phyloP scores from a whole-genome alignment of 2,329 filamentous ascomycete genomes.

The Cladophialophora yegresii region DNA sequence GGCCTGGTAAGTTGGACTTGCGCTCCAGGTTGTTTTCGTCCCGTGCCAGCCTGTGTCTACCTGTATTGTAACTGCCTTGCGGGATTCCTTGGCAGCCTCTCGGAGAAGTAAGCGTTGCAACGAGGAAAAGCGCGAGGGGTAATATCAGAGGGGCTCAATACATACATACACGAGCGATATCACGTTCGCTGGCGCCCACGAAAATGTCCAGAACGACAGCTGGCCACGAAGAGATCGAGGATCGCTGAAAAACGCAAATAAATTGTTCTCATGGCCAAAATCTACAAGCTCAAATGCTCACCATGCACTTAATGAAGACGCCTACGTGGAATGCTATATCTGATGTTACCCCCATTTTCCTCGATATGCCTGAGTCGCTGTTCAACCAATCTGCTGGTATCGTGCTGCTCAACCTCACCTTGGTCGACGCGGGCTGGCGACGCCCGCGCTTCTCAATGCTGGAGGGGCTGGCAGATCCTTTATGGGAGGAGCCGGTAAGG shows the following conservation, averaged over 20 bases:
- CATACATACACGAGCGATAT: neutral
- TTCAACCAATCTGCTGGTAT: constrained; percentile 16
- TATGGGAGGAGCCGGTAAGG: constrained; percentile 60
- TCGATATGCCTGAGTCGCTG: constrained; percentile 17
- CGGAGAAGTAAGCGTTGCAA: constrained; percentile 1
- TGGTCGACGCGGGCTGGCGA: constrained; percentile 30
- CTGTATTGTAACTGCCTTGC: neutral
- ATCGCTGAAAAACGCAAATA: constrained; percentile 1
- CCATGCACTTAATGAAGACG: constrained; percentile 16
- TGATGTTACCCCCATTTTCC: constrained; percentile 15
- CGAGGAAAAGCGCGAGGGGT: constrained; percentile 1
- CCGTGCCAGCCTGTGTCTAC: neutral
- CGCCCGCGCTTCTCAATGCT: constrained; percentile 24
- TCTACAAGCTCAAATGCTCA: constrained; percentile 20
- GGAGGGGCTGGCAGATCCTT: constrained; percentile 35
- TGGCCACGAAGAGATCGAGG: neutral
- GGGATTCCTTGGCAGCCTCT: neutral
- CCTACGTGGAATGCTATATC: constrained; percentile 27
- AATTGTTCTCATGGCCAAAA: constrained; percentile 15
- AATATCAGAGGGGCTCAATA: neutral
- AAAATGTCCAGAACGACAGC: neutral
- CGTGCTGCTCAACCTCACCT: constrained; percentile 18
- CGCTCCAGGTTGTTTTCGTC: neutral
- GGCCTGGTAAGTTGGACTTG: neutral
- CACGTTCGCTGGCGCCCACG: no score